Base-by-base conservation (phyloP, 179 eudicot genomes). In the Heliamphora pulchella region DNA sequence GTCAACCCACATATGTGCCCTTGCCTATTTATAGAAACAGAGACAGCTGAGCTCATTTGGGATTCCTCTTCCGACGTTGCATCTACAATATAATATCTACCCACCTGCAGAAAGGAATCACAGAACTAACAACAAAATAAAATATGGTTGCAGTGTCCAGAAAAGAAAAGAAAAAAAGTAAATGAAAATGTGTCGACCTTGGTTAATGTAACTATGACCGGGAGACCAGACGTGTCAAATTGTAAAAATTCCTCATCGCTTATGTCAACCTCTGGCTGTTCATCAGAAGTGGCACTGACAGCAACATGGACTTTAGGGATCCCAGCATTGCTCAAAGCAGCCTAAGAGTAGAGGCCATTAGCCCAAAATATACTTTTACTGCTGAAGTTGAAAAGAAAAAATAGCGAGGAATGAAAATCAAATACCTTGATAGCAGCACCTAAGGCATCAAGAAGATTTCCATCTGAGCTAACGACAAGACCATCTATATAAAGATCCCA, bases 401-500 rank as follows among this genome's bases (percentile, higher is more conserved):
- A 17, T 20, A 48, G 57, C 20, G 64, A 48, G 65, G 22, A n/a
- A 63, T 41, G 63, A 9, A 14, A 55, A 11, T 44, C 8, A 66
- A 39, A 59, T 89, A 96, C 99, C 99, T 92, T 96, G 81, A 94
- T 92, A 46, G 96, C 99, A 84, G 97, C 99, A 65, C 92, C 99
- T 67, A 94, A 86, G 43, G 98, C 94, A 86, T 96, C 99, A 65
- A 94, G 81, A 81, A 96, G 75, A 88, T 96, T 96, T 47, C 99
- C 99, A 89, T 96, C 95, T 65, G 92, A 87, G 64, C 99, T 89
- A 71, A 92, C 90, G 69, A 94, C 98, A 58, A 96, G 97, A 55
- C 96, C 92, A 79, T 96, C 98, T 47, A 96, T 89, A 72, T 94
- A 96, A 53, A 92, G 91, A 86, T 96, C 99, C 99, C 99, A 96